Base-by-base conservation (phyloP, 495 filamentous ascomycete genomes). In the Pyronema domesticum region DNA sequence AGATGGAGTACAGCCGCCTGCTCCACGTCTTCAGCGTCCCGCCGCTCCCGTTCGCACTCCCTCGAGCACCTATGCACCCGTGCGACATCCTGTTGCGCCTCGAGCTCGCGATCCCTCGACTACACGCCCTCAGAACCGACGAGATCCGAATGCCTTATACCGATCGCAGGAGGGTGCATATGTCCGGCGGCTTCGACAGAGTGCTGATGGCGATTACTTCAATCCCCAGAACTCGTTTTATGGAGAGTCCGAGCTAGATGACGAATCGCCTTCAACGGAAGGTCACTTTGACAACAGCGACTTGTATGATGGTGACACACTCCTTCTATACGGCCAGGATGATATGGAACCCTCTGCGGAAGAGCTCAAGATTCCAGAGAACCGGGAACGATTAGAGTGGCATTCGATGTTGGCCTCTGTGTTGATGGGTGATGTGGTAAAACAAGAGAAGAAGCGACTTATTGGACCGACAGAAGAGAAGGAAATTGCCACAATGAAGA, bases 321-420 rank as follows among this genome's bases (percentile, higher is more conserved):
- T 95, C 63, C 76, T 96, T 54, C 94, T 94, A 63, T 79, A 89
- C 59, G 76, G 81, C 35, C 82, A 86, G 53, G 84, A 91, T 61
- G 85, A 94, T 55, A 83, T 84, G 57, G 81, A 93, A 60, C 86
- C 89, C 3, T 87, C 86, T 3, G 69, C 82, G 33, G 91, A 95
- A 55, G 93, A 98, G 66, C 71, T 95, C 36, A 82, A 82, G 70
- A 83, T 93, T 58, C 83, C 85, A 0, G 80, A 78, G 58, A 96
- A 91, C 63, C 78, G 91, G 51, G 91, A 96, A 68, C 74, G 91
- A 37, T 71, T 98, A 30, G 93, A 98, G 68, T 98, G 91, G 91
- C 89, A 98, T 70, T 83, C 85, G 4, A 98, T 98, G 91, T 72
- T 98, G 39, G 86, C 89, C 30, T 89, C 86, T 0, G 91, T 98